phyloP scores from a whole-genome alignment of 352 stramenopile species.

The Achlya hypogyna region DNA sequence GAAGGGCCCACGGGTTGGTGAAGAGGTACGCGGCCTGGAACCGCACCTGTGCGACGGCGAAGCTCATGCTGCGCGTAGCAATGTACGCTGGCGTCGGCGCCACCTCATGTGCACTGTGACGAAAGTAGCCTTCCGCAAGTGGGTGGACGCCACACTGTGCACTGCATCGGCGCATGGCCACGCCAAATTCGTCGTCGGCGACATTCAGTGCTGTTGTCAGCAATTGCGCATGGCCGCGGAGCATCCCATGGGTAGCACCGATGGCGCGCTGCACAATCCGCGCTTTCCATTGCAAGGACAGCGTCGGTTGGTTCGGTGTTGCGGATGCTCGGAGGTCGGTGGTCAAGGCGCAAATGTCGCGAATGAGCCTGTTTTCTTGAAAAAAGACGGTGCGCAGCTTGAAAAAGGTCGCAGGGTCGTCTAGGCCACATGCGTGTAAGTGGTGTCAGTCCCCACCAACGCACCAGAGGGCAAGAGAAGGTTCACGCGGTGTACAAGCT shows the following conservation, averaged over 20 bases:
- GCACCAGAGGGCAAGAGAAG: conserved; percentile 10
- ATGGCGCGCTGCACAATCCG: neutral
- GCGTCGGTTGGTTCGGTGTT: neutral
- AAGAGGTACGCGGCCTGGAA: neutral
- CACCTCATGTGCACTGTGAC: neutral
- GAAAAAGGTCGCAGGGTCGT: neutral
- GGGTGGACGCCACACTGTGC: neutral
- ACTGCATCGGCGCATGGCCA: neutral
- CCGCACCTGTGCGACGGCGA: neutral
- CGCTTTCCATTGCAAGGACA: conserved; percentile 2
- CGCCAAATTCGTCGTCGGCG: neutral
- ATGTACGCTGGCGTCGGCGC: neutral
- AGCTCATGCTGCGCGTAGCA: neutral
- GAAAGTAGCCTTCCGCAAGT: neutral
- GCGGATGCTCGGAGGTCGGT: neutral
- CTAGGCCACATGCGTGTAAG: neutral
- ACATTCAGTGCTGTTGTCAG: neutral
- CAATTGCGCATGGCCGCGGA: neutral
- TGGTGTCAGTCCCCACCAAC: too few species aligned
- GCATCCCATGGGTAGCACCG: neutral
- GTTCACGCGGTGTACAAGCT: conserved; percentile 5
- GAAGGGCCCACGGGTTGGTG: neutral
- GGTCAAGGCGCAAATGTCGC: neutral
- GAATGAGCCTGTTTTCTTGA: conserved; percentile 9
- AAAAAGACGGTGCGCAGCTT: conserved; percentile 9